Percentiles rank a stretch among this genome's conserved stretches.
These are phyloP conservation scores for Isabelozyma rhagii DNA, from an alignment of 805 yeast genomes.

Conservation along the genomic window DNA sequence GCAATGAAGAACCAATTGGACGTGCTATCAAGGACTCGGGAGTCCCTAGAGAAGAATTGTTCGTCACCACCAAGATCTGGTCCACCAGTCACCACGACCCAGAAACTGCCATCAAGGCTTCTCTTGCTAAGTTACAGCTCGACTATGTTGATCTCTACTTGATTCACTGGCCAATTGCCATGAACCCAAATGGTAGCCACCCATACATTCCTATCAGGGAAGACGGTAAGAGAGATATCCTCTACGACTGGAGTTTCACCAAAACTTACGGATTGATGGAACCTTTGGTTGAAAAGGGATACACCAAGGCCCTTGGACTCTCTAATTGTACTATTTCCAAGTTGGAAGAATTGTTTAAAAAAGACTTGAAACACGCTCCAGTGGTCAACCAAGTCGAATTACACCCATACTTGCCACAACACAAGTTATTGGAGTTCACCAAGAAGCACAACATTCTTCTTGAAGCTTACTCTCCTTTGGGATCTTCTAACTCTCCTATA, in stretches of 20 bases:
- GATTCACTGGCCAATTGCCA: conserved; percentile 73
- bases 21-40: conserved; percentile 52
- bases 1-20: conserved; percentile 66
- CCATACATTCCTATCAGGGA: conserved; percentile 29
- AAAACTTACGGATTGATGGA: conserved; percentile 59
- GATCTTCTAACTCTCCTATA: conserved; percentile 55
- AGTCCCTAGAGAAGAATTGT: conserved; percentile 60
- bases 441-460: conserved; percentile 22
- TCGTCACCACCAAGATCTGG: conserved; percentile 72
- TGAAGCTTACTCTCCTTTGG: conserved; percentile 80
- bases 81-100: conserved; percentile 51
- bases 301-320: conserved; percentile 69
- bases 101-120: conserved; percentile 50
- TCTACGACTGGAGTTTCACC: conserved; percentile 37
- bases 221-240: conserved; percentile 34
- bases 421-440: conserved; percentile 59
- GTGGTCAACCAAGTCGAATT: conserved; percentile 74
- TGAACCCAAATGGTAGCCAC: conserved; percentile 38
- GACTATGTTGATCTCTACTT: conserved; percentile 78
- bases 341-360: conserved; percentile 42
- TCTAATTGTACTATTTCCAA: conserved; percentile 60
- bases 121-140: conserved; percentile 60
- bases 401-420: conserved; percentile 42
- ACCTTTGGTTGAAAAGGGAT: conserved; percentile 49
- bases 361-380: conserved; percentile 54